Base-by-base conservation (phyloP, 163 green algal species). In the Chlamydomonas reinhardtii region DNA sequence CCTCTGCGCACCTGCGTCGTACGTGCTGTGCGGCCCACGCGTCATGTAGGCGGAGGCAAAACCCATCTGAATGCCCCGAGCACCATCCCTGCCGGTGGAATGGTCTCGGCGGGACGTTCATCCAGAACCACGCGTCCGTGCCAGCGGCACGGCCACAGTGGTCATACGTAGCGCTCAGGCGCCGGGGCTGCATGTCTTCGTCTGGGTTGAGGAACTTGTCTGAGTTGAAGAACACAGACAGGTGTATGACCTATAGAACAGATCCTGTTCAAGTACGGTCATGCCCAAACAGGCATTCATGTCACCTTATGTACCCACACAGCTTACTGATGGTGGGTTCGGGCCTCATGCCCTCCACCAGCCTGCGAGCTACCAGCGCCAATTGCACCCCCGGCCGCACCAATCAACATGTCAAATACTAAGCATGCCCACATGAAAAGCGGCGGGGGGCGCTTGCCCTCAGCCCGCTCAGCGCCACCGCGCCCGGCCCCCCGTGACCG, bases 171-270 rank as follows among this genome's bases (percentile, higher is more conserved):
- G 62, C 76, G 76, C 76, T 83, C 76, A 74, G 73, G 73, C 73
- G 73, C 43, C 34, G 74, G 35, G 31, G 59, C 74, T 82, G 3
- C 35, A 17, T 73, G 5, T 83, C 76, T 83, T 83, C 76, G 62
- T 83, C 76, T 83, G 76, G 62, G 76, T 74, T 83, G 76, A 74
- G 64, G 39, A 83, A 39, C 76, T 83, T 83, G 76, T 83, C 76
- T 83, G 62, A 74, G 25, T 83, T 74, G 37, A 82, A 82, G 76
- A 83, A 83, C 39, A 74, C 76, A 83, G 76, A 83, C 62, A 83
- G 62, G 76, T 83, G 76, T 84, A 84, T 68, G 76, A 75, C 64
- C 62, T 84, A 84, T 68, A 84, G 64, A 84, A 68, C 62, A 74
- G 64, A 83, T 83, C 76, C 76, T 83, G 76, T 83, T 74, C 62